These are phyloP conservation scores for Cutaneotrichosporon mucoides DNA, from an alignment of 1,284 basidiomycete genomes.

Conservation along the genomic window DNA sequence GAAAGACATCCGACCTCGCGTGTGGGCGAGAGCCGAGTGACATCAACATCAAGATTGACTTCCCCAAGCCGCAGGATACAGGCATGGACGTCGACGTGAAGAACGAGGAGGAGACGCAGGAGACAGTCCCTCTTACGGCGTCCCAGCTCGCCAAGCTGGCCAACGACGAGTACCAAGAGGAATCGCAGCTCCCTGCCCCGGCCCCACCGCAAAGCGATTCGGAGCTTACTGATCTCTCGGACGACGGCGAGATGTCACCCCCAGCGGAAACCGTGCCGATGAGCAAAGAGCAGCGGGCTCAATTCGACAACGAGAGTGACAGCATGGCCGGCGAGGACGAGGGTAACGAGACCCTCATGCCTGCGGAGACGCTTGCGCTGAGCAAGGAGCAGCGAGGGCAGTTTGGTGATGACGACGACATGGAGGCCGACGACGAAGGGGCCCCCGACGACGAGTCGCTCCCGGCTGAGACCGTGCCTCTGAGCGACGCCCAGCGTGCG, in stretches of 20 bases:
- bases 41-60: background rate
- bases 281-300: background rate
- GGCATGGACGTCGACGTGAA: background rate
- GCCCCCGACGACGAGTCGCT: background rate
- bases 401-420: too few relatives aligned
- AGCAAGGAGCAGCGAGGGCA: background rate
- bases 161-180: background rate
- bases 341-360: background rate
- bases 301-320: background rate
- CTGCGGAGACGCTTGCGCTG: background rate
- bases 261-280: background rate
- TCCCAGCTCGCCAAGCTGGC: background rate
- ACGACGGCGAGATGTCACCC: background rate
- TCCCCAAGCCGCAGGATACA: background rate
- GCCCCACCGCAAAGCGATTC: background rate
- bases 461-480: too few relatives aligned
- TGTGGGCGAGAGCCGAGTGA: background rate
- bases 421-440: background rate
- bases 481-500: too few relatives aligned
- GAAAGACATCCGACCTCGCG: background rate
- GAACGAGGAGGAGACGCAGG: background rate
- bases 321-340: background rate
- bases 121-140: background rate
- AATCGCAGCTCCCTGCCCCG: too few relatives aligned
- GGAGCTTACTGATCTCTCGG: background rate